These are phyloP conservation scores for Solanum ossicruentum DNA, from an alignment of 257 asterid genomes.

Conservation along the genomic window DNA sequence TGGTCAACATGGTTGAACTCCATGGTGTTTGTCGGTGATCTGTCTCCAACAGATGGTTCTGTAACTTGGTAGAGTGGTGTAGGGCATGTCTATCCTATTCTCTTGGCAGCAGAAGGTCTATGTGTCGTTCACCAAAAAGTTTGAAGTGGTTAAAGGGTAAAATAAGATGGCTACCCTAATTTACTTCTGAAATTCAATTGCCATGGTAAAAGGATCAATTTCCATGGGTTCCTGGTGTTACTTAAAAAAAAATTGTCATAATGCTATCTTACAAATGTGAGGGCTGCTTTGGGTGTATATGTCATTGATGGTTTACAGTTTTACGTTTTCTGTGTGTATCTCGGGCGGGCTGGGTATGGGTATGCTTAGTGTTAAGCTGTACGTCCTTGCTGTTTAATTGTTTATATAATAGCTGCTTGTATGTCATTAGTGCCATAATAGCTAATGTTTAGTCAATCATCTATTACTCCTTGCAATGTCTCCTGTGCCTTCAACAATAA, in stretches of 20 bases:
- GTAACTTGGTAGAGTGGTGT: background rate
- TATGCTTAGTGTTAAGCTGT: background rate
- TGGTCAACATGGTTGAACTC: background rate
- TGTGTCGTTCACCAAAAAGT: background rate
- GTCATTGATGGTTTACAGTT: background rate
- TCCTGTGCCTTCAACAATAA: background rate
- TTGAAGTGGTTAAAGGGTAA: background rate
- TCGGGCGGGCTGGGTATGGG: background rate
- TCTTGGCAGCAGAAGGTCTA: background rate
- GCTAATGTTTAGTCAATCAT: background rate
- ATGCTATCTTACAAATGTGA: background rate
- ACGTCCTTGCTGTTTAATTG: background rate
- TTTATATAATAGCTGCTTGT: background rate
- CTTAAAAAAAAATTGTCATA: too few species aligned
- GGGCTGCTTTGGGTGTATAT: background rate
- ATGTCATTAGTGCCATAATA: background rate
- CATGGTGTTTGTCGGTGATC: background rate
- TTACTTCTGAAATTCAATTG: background rate
- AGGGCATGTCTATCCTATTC: background rate
- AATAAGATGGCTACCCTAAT: background rate
- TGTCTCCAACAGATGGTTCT: background rate
- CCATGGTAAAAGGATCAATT: background rate
- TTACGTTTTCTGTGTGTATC: background rate
- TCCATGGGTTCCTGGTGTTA: background rate
- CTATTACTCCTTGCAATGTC: background rate